These are phyloP conservation scores for Annulohypoxylon stygium DNA, from an alignment of 495 filamentous ascomycete genomes.

Conservation along the genomic window DNA sequence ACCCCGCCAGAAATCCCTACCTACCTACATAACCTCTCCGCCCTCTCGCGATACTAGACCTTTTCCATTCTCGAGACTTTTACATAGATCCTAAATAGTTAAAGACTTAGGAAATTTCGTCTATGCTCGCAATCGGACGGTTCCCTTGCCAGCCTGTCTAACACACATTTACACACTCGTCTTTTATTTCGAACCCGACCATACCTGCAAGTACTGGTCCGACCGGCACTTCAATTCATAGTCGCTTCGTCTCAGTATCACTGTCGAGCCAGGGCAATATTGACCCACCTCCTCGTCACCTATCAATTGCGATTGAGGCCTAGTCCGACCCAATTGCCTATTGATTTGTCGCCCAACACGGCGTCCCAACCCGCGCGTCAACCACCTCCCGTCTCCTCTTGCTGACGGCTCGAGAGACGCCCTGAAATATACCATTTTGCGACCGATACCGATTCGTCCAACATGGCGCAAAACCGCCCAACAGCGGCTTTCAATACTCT, in stretches of 20 bases:
- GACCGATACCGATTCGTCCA: conserved; percentile 46
- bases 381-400: conserved; percentile 47
- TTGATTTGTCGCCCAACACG: conserved; percentile 64
- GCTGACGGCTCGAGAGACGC: conserved; percentile 55
- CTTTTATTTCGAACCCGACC: conserved; percentile 19
- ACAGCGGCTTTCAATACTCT: conserved; percentile 65
- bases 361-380: conserved; percentile 51
- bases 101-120: conserved; percentile 34
- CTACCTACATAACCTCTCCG: conserved; percentile 52
- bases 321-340: conserved; percentile 46
- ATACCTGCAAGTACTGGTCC: conserved; percentile 24
- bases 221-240: conserved; percentile 45
- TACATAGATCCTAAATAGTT: conserved; percentile 42
- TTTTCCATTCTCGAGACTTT: conserved; percentile 38
- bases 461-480: conserved; percentile 65
- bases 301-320: conserved; percentile 50
- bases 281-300: conserved; percentile 44
- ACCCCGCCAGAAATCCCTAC: conserved; percentile 54
- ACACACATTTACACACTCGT: conserved; percentile 5
- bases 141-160: conserved; percentile 11
- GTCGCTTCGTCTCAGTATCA: conserved; percentile 30
- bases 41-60: conserved; percentile 47
- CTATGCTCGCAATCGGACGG: conserved; percentile 12
- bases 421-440: conserved; percentile 48
- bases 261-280: conserved; percentile 30